These are phyloP conservation scores for Strombidium stylifer DNA, from an alignment of 73 alveolate genomes.

Conservation along the genomic window DNA sequence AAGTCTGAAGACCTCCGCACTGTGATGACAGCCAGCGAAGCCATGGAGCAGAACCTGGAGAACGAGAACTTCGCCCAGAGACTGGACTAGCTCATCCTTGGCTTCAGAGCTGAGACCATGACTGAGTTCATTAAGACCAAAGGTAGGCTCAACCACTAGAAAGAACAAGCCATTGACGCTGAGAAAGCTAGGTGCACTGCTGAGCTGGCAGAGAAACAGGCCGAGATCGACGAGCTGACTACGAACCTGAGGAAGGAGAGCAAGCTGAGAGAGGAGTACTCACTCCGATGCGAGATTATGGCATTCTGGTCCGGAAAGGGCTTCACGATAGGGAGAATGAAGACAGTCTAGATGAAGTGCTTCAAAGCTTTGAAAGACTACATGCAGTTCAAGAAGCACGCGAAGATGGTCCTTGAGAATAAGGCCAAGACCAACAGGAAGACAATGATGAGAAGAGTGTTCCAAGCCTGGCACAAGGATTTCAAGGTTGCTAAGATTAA, in stretches of 20 bases:
- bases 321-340: constrained; percentile 40
- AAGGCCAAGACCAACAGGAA: constrained; percentile 14
- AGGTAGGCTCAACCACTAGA: constrained; percentile 86
- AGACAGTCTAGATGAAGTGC: constrained; percentile 38
- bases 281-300: constrained; percentile 57
- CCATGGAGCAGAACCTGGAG: constrained; percentile 93
- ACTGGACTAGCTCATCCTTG: constrained; percentile 84
- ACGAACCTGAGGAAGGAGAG: constrained; percentile 83
- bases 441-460: constrained; percentile 33
- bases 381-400: constrained; percentile 46
- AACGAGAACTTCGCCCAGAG: constrained; percentile 91
- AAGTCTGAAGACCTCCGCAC: background rate
- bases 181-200: constrained; percentile 93
- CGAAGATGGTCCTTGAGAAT: constrained; percentile 39
- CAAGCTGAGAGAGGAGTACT: constrained; percentile 47
- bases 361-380: constrained; percentile 53
- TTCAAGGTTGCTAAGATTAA: constrained; percentile 33
- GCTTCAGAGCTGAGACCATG: constrained; percentile 92
- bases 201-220: constrained; percentile 83
- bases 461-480: constrained; percentile 45
- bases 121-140: constrained; percentile 94
- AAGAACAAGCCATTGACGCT: constrained; percentile 81
- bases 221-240: constrained; percentile 88
- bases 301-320: constrained; percentile 60
- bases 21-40: constrained; percentile 76